These are phyloP conservation scores for Vitis hybrid DNA, from an alignment of 177 flowering plant genomes.

Conservation along the genomic window DNA sequence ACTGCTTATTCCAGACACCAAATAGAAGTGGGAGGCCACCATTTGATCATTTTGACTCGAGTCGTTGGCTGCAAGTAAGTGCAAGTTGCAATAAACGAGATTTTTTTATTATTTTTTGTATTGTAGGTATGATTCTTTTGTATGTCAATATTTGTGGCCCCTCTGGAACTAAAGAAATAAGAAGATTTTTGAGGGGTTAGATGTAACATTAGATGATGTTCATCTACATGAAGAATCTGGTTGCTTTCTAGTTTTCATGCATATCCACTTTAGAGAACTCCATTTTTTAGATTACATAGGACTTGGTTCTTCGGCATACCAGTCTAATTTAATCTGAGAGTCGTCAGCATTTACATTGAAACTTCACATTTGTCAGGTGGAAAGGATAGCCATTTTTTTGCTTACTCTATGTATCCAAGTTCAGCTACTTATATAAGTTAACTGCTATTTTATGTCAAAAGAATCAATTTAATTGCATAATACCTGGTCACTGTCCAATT, in stretches of 20 bases:
- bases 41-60: conserved; percentile 70
- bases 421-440: too few species aligned
- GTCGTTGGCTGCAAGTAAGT: conserved; percentile 88
- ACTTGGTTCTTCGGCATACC: neutral
- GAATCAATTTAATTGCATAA: too few species aligned
- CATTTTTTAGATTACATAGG: neutral
- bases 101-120: neutral
- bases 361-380: too few species aligned
- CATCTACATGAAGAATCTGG: too few species aligned
- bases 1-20: conserved; percentile 52
- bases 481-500: too few species aligned
- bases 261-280: neutral
- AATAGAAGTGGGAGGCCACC: conserved; percentile 79
- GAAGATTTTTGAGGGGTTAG: too few species aligned
- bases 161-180: too few species aligned
- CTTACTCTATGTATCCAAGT: too few species aligned
- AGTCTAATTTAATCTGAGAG: neutral
- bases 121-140: neutral
- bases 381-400: too few species aligned
- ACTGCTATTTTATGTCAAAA: too few species aligned
- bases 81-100: neutral
- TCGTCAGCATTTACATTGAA: neutral
- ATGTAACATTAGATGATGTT: too few species aligned
- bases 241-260: too few species aligned
- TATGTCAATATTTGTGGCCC: neutral